Evolutionary conservation across 768 basidiomycete genomes (phyloP).

Genomic region (Termitomyces sp.): DNA sequence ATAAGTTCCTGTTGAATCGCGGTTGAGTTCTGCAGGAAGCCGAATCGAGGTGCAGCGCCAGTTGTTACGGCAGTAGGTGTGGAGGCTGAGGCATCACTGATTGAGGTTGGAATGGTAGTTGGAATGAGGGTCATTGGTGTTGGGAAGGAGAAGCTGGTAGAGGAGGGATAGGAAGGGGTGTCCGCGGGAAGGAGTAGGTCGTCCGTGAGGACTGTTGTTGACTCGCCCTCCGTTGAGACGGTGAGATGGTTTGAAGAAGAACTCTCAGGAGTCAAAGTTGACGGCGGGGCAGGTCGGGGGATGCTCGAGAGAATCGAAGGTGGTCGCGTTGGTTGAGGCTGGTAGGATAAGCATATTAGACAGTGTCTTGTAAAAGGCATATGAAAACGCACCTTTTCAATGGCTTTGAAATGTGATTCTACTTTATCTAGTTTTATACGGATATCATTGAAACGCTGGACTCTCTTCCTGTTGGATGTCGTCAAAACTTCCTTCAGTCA

Average conservation of each 20-base stretch:
- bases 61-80: slow-evolving; percentile 22
- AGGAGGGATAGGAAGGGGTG: slow-evolving; percentile 15
- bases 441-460: slow-evolving; percentile 41
- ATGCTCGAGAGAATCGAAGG: slow-evolving; percentile 49
- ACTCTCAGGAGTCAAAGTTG: slow-evolving; percentile 17
- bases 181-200: slow-evolving; percentile 39
- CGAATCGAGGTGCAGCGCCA: slow-evolving; percentile 25
- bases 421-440: slow-evolving; percentile 48
- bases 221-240: not conserved
- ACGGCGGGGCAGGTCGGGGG: slow-evolving; percentile 33
- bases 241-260: not conserved
- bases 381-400: slow-evolving; percentile 42
- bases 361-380: not conserved
- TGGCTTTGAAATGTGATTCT: slow-evolving; percentile 45
- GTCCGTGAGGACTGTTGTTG: slow-evolving; percentile 18
- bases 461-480: slow-evolving; percentile 29
- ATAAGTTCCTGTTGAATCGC: slow-evolving; percentile 72
- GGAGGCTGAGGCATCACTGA: slow-evolving; percentile 10
- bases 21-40: slow-evolving; percentile 47
- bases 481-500: not conserved
- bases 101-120: slow-evolving; percentile 22
- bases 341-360: not conserved
- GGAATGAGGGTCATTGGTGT: slow-evolving; percentile 16
- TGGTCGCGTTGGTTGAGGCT: slow-evolving; percentile 39
- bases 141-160: not conserved